Base-by-base conservation (phyloP, 108 stramenopile species). In the Skeletonema marinoi region DNA sequence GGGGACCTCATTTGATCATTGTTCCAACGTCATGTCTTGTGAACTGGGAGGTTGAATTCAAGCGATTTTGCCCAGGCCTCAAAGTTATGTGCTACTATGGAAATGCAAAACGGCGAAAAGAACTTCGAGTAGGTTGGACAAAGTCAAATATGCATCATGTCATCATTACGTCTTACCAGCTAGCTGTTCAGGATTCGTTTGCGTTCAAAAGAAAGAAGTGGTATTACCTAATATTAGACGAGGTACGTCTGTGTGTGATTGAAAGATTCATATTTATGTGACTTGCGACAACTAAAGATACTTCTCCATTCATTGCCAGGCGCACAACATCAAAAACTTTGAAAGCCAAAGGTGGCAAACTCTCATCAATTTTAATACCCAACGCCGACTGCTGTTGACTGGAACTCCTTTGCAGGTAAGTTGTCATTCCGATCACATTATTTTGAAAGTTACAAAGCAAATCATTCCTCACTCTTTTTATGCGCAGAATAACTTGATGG, bases 311-410 rank as follows among this genome's bases (percentile, higher is more conserved):
- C 0, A 11, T 51, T 51, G 19, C 9, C 25, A 56, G 76, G 99
- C 98, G 1, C 98, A 99, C 74, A 97, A 98, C 83, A 99, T 99
- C 80, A 99, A 99, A 78, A 99, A 99, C 75, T 99, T 98, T 81
- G 92, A 98, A 75, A 90, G 89, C 68, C 97, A 98, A 80, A 85
- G 98, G 9, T 99, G 99, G 99, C 98, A 99, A 65, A 99, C 99
- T n/a, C 88, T 99, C 39, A 88, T 99, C 41, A 96, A 90, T 48
- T 98, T 98, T 81, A 97, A 98, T 71, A 93, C 97, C 0, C 97
- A 96, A 63, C 90, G 99, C 31, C 80, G 99, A 21, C 89, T 99
- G 11, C 87, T 99, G 4, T 85, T 99, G 42, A 95, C 97, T 33
- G 97, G 97, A 13, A 98, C 97, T 32, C 97, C 97, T 4, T 79